Evolutionary conservation across 2,329 filamentous ascomycete genomes (phyloP), one percentile per base, ranked within the genome.

Genomic region (Elsinoe necatrix): DNA sequence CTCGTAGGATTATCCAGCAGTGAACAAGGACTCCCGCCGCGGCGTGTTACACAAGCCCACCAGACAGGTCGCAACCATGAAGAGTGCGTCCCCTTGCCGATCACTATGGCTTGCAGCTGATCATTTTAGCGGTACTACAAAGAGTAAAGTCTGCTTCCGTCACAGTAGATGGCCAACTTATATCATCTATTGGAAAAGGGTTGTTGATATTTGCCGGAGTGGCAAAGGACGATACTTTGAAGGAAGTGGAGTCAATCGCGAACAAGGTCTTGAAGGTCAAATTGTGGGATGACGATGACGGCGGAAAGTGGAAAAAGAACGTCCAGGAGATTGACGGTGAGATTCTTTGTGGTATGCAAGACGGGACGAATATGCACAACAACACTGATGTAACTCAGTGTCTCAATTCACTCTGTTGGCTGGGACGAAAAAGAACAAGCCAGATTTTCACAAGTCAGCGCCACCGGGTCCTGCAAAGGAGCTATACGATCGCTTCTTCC

Each of bases 351-450:
- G 91, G 90, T 95, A 78, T 60, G 80, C 66, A 55, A 16, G 14
- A 27, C 11, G 9, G 27, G 20, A 39, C 11, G 48, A 52, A 16
- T n/a, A 25, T 52, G 48, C 34, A 43, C 21, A 35, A 43, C 20
- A 14, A 12, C 18, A 20, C 23, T 54, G 18, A 50, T 48, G 25
- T 41, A 59, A n/a, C 31, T 56, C 67, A 95, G 92, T 98, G 45
- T 97, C 93, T 12, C 93, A 98, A 73, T 98, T 98, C 68, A 98
- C 93, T 1, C 80, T 98, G 8, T 80, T 95, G 51, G 95, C 90
- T 47, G 87, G 85, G 45, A 91, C 91, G n/a, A 97, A 97, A 72
- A 92, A 92, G 61, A 91, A 84, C 68, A 97, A 95, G 71, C 95
- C 93, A 31, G 87, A 95, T 69, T 98, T 98, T 65, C 92, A 95